These are phyloP conservation scores for Luffa aegyptiaca DNA, from an alignment of 306 rosid genomes.

Conservation along the genomic window DNA sequence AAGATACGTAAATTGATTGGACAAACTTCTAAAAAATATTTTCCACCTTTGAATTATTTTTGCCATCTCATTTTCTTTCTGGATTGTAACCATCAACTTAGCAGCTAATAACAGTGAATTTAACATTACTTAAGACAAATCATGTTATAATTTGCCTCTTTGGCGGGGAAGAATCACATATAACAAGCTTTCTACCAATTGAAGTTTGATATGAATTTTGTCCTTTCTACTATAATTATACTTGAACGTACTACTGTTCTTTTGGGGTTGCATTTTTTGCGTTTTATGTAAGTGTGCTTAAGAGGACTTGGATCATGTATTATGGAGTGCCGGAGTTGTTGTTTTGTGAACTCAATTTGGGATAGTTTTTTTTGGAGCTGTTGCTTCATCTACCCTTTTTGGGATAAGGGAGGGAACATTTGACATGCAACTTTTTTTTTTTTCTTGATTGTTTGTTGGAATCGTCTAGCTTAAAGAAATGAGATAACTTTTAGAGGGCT, in stretches of 20 bases:
- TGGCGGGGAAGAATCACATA: not conserved
- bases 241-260: not conserved
- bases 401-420: not conserved
- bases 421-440: not conserved
- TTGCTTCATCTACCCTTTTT: not conserved
- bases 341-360: not conserved
- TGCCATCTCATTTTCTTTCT: not conserved
- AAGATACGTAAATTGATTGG: not conserved
- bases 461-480: not conserved
- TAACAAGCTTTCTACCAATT: not conserved
- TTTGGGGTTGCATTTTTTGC: not conserved
- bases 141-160: not conserved
- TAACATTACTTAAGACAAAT: not conserved
- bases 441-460: not conserved
- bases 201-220: not conserved
- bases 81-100: not conserved
- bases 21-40: not conserved
- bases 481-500: not conserved
- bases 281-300: not conserved
- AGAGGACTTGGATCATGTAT: not conserved
- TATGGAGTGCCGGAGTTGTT: not conserved
- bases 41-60: not conserved
- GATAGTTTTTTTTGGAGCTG: not conserved
- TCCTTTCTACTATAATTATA: not conserved
- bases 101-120: not conserved